Conservation (phyloP, 176 grass and related monocot species). For the Bromus sterilis region DNA sequence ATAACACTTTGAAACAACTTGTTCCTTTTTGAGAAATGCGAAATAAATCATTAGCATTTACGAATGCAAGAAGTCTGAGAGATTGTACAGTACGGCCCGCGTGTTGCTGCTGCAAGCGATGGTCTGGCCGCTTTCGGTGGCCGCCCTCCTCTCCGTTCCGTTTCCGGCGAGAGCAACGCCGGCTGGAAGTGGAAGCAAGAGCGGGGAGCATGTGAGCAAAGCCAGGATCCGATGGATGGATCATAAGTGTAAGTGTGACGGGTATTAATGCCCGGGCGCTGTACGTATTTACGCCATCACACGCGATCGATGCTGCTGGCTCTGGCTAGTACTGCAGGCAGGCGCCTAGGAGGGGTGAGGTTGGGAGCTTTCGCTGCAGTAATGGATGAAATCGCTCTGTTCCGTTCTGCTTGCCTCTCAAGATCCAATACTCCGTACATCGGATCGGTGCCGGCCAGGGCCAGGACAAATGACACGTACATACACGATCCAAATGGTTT, state of each 20-base stretch:
- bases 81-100: no score
- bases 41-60: no score
- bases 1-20: no score
- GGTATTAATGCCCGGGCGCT: background rate
- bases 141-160: background rate
- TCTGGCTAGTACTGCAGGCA: background rate
- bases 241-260: background rate
- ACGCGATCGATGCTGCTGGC: background rate
- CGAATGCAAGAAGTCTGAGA: background rate
- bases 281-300: background rate
- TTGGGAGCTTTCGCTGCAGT: conserved; percentile 12
- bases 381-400: background rate
- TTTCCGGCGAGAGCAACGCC: background rate
- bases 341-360: background rate
- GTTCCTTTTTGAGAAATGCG: no score
- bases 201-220: background rate
- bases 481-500: background rate
- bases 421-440: background rate
- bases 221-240: no score
- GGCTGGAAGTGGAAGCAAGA: background rate
- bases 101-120: background rate
- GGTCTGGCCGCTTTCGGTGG: background rate
- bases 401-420: background rate
- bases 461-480: background rate
- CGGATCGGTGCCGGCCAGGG: background rate